Percentiles rank a stretch among this genome's conserved stretches.
Evolutionary conservation across 1,139 yeast species (phyloP).

Genomic region (Candida sp.): DNA sequence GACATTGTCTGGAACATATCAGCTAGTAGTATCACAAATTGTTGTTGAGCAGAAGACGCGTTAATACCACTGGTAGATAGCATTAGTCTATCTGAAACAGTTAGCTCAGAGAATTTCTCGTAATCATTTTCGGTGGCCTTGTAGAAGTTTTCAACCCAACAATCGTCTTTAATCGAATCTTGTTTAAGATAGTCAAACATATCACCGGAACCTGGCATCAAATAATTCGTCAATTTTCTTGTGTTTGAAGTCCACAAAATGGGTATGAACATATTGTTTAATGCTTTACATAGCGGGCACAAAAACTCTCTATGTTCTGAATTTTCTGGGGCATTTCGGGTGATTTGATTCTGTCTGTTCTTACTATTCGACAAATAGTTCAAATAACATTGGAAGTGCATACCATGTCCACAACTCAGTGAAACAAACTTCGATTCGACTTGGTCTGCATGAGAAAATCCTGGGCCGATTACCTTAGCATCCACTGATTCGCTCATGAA

Average conservation of each 20-base stretch:
- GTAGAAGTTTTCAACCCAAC: slow-evolving; percentile 27
- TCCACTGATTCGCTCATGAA: slow-evolving; percentile 35
- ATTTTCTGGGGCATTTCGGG: slow-evolving; percentile 80
- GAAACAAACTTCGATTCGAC: slow-evolving; percentile 53
- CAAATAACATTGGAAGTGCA: slow-evolving; percentile 78
- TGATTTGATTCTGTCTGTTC: slow-evolving; percentile 64
- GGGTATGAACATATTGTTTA: slow-evolving; percentile 84
- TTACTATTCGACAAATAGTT: slow-evolving; percentile 56
- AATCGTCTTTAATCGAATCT: slow-evolving; percentile 11
- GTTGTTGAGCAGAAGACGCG: slow-evolving; percentile 16
- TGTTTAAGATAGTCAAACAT: slow-evolving; percentile 11
- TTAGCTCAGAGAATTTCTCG: slow-evolving; percentile 20
- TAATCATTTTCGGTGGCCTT: slow-evolving; percentile 19
- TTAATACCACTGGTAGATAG: slow-evolving; percentile 13
- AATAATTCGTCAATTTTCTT: slow-evolving; percentile 22
- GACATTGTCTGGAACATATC: slow-evolving; percentile 37
- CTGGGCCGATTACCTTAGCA: slow-evolving; percentile 62
- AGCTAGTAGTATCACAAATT: slow-evolving; percentile 26
- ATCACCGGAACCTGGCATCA: slow-evolving; percentile 11
- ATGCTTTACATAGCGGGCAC: slow-evolving; percentile 89
- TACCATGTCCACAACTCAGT: slow-evolving; percentile 91
- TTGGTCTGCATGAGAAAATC: slow-evolving; percentile 47
- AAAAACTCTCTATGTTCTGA: slow-evolving; percentile 67
- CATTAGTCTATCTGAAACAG: slow-evolving; percentile 25
- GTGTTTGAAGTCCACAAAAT: slow-evolving; percentile 48